Conservation (phyloP, 106 monocot genomes). For the Gastrodia elata region DNA sequence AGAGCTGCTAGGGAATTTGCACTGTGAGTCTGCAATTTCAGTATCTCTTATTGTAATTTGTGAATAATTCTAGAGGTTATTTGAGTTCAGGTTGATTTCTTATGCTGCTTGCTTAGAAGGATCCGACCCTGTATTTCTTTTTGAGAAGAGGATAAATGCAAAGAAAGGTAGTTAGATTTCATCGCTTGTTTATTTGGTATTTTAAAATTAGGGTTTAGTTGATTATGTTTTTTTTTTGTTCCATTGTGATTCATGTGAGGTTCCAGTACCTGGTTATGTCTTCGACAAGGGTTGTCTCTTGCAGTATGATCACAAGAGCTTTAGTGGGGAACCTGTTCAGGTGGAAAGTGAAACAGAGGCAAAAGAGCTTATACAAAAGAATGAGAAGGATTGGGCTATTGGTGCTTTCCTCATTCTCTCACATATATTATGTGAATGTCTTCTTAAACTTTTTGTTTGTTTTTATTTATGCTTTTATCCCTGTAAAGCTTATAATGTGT, state of each 20-base stretch:
- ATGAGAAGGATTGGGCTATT: conserved; percentile 64
- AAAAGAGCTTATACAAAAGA: conserved; percentile 60
- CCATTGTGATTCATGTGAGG: background rate
- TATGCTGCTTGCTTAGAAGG: conserved; percentile 95
- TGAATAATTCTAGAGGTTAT: conserved; percentile 1
- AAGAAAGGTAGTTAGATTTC: conserved; percentile 40
- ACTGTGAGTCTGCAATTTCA: conserved; percentile 42
- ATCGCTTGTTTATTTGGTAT: background rate
- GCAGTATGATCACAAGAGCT: conserved; percentile 90
- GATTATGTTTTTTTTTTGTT: background rate
- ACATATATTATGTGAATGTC: background rate
- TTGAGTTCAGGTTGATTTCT: conserved; percentile 48
- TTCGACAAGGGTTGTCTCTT: conserved; percentile 58
- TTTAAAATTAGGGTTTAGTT: background rate
- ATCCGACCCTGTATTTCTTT: conserved; percentile 69
- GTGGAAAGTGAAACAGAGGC: conserved; percentile 77
- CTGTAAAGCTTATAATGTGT: background rate
- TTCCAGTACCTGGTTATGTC: conserved; percentile 69
- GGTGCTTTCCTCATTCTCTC: conserved; percentile 28
- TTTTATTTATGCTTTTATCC: background rate
- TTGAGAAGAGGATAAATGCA: conserved; percentile 73
- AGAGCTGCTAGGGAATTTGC: conserved; percentile 92
- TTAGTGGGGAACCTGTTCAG: conserved; percentile 70
- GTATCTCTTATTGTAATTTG: background rate
- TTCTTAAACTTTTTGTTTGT: background rate